Evolutionary conservation across 2,329 filamentous ascomycete genomes (phyloP).

Genomic region (Microcyclospora pomicola): DNA sequence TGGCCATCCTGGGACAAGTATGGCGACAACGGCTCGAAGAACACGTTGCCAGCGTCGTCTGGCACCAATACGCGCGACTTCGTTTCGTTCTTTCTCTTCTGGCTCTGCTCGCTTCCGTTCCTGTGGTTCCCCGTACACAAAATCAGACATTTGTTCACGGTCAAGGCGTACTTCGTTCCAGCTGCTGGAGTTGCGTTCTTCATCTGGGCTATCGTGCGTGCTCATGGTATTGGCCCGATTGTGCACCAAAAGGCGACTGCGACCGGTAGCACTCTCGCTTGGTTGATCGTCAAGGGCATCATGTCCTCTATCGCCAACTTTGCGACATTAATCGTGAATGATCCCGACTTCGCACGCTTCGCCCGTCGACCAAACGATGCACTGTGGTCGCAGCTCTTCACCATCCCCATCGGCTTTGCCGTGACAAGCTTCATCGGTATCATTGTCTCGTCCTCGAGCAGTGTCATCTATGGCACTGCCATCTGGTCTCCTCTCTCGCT

Average conservation of each 20-base stretch:
- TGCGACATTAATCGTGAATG: conserved; percentile 63
- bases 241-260: conserved; percentile 51
- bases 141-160: conserved; percentile 82
- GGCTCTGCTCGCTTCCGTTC: conserved; percentile 64
- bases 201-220: conserved; percentile 71
- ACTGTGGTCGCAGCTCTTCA: conserved; percentile 60
- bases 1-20: conserved; percentile 23
- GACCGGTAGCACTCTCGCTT: conserved; percentile 56
- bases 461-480: conserved; percentile 28
- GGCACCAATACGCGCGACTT: conserved; percentile 65
- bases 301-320: conserved; percentile 89
- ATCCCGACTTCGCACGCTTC: conserved; percentile 77
- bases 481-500: conserved; percentile 25
- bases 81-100: conserved; percentile 76
- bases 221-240: conserved; percentile 72
- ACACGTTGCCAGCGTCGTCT: conserved; percentile 49
- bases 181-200: conserved; percentile 74
- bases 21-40: conserved; percentile 36
- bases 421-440: conserved; percentile 59
- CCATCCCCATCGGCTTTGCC: conserved; percentile 34
- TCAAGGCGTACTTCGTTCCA: conserved; percentile 76
- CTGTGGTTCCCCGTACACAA: conserved; percentile 85
- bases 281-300: conserved; percentile 72
- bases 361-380: conserved; percentile 62
- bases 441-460: conserved; percentile 37